Percentiles rank a stretch among this genome's conserved stretches.
Evolutionary conservation across 2,329 filamentous ascomycete genomes (phyloP).

Genomic region (Aureobasidium sp.): DNA sequence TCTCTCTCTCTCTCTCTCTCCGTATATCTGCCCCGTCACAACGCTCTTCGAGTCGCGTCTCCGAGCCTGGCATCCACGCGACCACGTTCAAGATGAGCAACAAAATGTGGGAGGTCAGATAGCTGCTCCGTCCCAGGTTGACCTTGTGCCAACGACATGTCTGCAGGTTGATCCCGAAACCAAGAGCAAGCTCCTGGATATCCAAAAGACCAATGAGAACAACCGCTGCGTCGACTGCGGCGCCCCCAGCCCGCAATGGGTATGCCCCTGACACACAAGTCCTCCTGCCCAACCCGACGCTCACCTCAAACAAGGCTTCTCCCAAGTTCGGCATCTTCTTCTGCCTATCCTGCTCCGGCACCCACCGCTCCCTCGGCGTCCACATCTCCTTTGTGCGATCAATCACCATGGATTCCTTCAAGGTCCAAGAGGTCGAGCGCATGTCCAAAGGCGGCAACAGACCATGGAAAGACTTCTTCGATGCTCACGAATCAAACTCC

Average conservation of each 20-base stretch:
- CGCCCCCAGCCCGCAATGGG: constrained; percentile 96
- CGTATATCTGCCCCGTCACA: background rate
- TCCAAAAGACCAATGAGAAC: constrained; percentile 86
- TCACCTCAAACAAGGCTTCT: constrained; percentile 44
- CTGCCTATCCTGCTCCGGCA: constrained; percentile 89
- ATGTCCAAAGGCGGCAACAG: constrained; percentile 92
- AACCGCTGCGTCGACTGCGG: constrained; percentile 90
- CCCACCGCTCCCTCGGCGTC: constrained; percentile 88
- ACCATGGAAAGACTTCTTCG: constrained; percentile 80
- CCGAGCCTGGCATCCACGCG: too few species aligned
- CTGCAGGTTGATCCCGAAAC: constrained; percentile 79
- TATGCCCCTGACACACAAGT: constrained; percentile 39
- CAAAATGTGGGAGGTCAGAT: constrained; percentile 71
- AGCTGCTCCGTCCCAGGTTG: background rate
- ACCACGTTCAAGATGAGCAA: constrained; percentile 2
- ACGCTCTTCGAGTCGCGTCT: background rate
- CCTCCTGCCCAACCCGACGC: background rate
- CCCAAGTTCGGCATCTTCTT: constrained; percentile 99
- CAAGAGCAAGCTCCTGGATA: constrained; percentile 83
- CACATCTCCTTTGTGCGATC: constrained; percentile 97
- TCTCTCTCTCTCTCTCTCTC: background rate
- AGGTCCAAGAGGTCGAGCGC: constrained; percentile 79
- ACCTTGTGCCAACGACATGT: background rate
- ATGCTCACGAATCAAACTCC: constrained; percentile 42
- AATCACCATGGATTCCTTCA: constrained; percentile 98